These are phyloP conservation scores for Aspergillus sclerotialis DNA, from an alignment of 2,329 filamentous ascomycete species.

Conservation along the genomic window DNA sequence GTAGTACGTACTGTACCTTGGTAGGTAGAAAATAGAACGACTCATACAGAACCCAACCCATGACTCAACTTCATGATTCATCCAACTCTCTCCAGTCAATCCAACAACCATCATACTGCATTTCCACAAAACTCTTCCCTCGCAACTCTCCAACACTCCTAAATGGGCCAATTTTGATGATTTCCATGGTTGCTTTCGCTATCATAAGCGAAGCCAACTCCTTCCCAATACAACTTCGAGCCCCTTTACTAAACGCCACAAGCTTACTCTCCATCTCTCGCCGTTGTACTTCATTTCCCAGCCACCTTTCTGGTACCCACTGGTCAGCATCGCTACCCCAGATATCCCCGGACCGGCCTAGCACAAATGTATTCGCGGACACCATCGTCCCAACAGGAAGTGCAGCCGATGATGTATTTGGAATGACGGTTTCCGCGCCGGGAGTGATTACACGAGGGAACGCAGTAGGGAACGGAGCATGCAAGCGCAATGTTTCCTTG, in stretches of 20 bases:
- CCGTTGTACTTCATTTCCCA: slow-evolving; percentile 6
- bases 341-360: slow-evolving; percentile 10
- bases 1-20: background rate
- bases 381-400: slow-evolving; percentile 11
- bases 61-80: too few species aligned
- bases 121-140: slow-evolving; percentile 11
- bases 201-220: slow-evolving; percentile 11
- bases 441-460: slow-evolving; percentile 12
- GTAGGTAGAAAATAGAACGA: too few species aligned
- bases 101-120: slow-evolving; percentile 13
- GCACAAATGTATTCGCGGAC: slow-evolving; percentile 12
- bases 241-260: slow-evolving; percentile 12
- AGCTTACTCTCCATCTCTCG: slow-evolving; percentile 11
- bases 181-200: slow-evolving; percentile 5
- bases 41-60: too few species aligned
- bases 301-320: slow-evolving; percentile 13
- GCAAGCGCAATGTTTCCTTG: slow-evolving; percentile 12
- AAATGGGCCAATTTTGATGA: slow-evolving; percentile 8
- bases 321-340: slow-evolving; percentile 11
- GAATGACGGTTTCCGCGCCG: slow-evolving; percentile 10
- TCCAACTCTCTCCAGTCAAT: too few species aligned
- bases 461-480: slow-evolving; percentile 9
- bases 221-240: slow-evolving; percentile 11
- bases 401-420: slow-evolving; percentile 4
- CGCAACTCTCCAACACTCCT: slow-evolving; percentile 6